Evolutionary conservation across 495 filamentous ascomycete species (phyloP).

Genomic region (Neurospora discreta): DNA sequence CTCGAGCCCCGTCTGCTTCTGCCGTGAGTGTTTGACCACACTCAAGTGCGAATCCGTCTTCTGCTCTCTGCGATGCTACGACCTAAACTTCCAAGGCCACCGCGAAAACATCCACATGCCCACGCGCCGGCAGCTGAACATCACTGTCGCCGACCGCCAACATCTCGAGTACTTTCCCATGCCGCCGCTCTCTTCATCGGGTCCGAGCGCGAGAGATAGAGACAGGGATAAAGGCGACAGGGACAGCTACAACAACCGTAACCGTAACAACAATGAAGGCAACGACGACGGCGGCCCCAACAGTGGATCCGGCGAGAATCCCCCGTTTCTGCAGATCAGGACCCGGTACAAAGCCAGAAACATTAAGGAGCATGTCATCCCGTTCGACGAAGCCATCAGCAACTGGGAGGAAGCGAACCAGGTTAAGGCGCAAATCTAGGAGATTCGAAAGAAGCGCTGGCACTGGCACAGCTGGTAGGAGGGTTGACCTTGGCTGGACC

Average conservation of each 20-base stretch:
- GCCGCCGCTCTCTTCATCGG: background rate
- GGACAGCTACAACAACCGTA: slow-evolving; percentile 2
- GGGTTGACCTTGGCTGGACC: background rate
- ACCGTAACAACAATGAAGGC: background rate
- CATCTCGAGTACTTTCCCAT: slow-evolving; percentile 15
- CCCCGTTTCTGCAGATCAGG: background rate
- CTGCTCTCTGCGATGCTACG: slow-evolving; percentile 31
- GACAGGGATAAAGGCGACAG: background rate
- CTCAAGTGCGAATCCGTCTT: slow-evolving; percentile 23
- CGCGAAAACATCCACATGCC: slow-evolving; percentile 30
- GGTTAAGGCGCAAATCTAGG: slow-evolving; percentile 7
- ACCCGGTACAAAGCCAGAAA: slow-evolving; percentile 22
- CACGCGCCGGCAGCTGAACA: slow-evolving; percentile 11
- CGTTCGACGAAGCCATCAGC: slow-evolving; percentile 17
- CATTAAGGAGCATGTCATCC: slow-evolving; percentile 18
- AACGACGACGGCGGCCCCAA: background rate
- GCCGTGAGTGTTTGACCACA: slow-evolving; percentile 28
- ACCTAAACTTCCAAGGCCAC: slow-evolving; percentile 28
- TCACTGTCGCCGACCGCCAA: slow-evolving; percentile 15
- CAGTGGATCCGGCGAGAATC: background rate
- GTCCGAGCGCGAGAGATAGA: background rate
- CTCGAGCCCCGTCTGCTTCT: slow-evolving; percentile 17
- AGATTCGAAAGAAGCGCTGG: background rate
- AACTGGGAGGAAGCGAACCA: slow-evolving; percentile 26
- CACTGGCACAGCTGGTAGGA: background rate